phyloP scores from a whole-genome alignment of 495 filamentous ascomycete species.

The Tuber brumale region DNA sequence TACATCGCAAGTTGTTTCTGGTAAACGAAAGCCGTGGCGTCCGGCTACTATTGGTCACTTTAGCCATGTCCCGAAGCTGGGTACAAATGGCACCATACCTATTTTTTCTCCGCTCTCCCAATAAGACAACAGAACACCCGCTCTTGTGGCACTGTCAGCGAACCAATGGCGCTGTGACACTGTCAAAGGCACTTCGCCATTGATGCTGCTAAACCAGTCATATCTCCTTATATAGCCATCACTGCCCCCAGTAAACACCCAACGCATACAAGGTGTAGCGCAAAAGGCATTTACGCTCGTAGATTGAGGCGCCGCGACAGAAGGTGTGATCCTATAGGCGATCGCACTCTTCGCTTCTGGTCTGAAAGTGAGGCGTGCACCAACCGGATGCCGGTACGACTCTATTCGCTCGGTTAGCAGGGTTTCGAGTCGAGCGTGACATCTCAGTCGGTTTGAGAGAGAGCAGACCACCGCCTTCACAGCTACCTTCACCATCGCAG shows the following conservation, averaged over 20 bases:
- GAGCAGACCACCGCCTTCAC: constrained; percentile 49
- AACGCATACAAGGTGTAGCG: constrained; percentile 89
- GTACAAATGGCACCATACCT: constrained; percentile 19
- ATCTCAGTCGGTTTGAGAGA: constrained; percentile 57
- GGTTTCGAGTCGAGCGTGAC: constrained; percentile 41
- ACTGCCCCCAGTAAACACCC: constrained; percentile 86
- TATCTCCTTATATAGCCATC: constrained; percentile 95
- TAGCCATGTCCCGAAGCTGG: background rate
- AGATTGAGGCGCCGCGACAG: constrained; percentile 89
- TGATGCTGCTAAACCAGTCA: constrained; percentile 90
- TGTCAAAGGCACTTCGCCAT: constrained; percentile 86
- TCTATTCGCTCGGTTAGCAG: constrained; percentile 37
- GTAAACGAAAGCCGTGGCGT: constrained; percentile 31
- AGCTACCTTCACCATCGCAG: constrained; percentile 55
- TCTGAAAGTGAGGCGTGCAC: constrained; percentile 61
- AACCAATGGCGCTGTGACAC: constrained; percentile 96
- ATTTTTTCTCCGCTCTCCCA: constrained; percentile 67
- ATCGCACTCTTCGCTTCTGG: constrained; percentile 72
- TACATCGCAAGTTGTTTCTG: constrained; percentile 35
- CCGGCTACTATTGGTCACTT: constrained; percentile 6
- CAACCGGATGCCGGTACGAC: constrained; percentile 45
- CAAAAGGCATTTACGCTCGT: constrained; percentile 93
- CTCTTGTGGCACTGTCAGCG: constrained; percentile 90
- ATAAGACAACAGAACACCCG: too few relatives aligned
- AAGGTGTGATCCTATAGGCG: constrained; percentile 91